A percentile compares a stretch with the other conserved stretches of the same genome.
Evolutionary conservation across 768 basidiomycete genomes (phyloP).

Genomic region (Galerina sulciceps): DNA sequence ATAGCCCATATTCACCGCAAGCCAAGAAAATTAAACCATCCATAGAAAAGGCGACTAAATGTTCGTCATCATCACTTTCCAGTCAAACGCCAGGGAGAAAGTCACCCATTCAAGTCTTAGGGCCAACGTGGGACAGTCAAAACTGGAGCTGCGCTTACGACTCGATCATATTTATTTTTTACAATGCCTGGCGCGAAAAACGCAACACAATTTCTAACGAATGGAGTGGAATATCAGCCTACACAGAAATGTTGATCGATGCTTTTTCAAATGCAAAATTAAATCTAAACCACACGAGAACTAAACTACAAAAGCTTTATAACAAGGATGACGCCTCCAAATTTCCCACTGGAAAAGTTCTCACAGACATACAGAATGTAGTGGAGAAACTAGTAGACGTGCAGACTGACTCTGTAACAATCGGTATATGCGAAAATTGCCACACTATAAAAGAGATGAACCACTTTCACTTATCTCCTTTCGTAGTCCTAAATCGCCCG

Average conservation of each 20-base stretch:
- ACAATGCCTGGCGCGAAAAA: not conserved
- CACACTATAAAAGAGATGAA: not conserved
- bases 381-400: not conserved
- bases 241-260: not conserved
- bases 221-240: not conserved
- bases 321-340: not conserved
- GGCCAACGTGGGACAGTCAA: not conserved
- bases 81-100: not conserved
- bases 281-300: not conserved
- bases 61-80: not conserved
- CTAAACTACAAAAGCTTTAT: not conserved
- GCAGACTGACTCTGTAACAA: not conserved
- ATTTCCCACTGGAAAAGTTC: not conserved
- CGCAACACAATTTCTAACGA: not conserved
- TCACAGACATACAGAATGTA: not conserved
- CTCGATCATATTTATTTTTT: not conserved
- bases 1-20: too few species aligned
- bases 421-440: not conserved
- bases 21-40: not conserved
- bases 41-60: not conserved
- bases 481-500: not conserved
- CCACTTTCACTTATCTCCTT: not conserved
- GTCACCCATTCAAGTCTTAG: not conserved
- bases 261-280: not conserved
- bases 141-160: constrained; percentile 4